These are phyloP conservation scores for Rosa rugosa DNA, from an alignment of 306 rosid genomes.

Conservation along the genomic window DNA sequence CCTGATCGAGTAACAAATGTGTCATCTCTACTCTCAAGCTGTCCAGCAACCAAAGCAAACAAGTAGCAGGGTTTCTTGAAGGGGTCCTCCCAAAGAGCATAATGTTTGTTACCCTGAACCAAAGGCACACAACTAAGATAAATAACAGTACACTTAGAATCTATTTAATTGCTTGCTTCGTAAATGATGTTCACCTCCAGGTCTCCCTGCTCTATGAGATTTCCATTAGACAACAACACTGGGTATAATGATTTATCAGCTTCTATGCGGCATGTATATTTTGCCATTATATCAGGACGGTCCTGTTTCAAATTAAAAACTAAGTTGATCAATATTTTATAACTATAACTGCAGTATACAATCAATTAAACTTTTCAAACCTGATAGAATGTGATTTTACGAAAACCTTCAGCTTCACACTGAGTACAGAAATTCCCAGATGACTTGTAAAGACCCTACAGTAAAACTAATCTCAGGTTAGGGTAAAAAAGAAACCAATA, in stretches of 20 bases:
- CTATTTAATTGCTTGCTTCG: background rate
- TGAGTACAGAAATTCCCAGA: slow-evolving; percentile 98
- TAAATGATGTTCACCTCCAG: slow-evolving; percentile 61
- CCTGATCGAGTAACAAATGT: slow-evolving; percentile 71
- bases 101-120: slow-evolving; percentile 86
- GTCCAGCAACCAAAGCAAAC: slow-evolving; percentile 99
- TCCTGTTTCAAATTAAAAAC: slow-evolving; percentile 56
- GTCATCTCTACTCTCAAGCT: slow-evolving; percentile 85
- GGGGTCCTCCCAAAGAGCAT: slow-evolving; percentile 95
- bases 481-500: slow-evolving; percentile 11
- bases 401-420: slow-evolving; percentile 99
- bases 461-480: slow-evolving; percentile 29
- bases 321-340: slow-evolving; percentile 14
- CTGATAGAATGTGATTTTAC: slow-evolving; percentile 92
- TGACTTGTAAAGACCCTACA: slow-evolving; percentile 89
- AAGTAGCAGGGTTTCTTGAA: slow-evolving; percentile 96
- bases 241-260: slow-evolving; percentile 86
- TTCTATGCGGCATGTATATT: slow-evolving; percentile 78
- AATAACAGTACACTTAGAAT: slow-evolving; percentile 27
- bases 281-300: slow-evolving; percentile 98
- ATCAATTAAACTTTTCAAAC: slow-evolving; percentile 35
- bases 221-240: slow-evolving; percentile 94
- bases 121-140: slow-evolving; percentile 22
- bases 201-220: slow-evolving; percentile 80
- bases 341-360: slow-evolving; percentile 9